Evolutionary conservation across 83 land plant species (phyloP), one percentile per base, ranked within the genome.

Genomic region (Thuja plicata): DNA sequence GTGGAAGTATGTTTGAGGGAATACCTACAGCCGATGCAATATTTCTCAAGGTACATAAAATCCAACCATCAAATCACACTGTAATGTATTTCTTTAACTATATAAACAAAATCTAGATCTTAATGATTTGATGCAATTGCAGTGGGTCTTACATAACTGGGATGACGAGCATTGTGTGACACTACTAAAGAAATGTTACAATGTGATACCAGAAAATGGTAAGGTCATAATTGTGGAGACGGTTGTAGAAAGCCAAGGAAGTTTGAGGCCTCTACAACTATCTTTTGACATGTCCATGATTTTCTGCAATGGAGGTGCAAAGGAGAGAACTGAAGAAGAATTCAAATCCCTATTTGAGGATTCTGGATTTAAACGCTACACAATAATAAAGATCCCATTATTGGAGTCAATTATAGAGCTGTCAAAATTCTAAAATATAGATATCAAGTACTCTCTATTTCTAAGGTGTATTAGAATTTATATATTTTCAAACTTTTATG

Each of bases 71-170:
- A 54, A 3, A 16, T 54, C 57, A 16, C 57, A 54, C 0, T 54
- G 0, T 54, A 54, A 54, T 13, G 13, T 12, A 54, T 3, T 3
- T 15, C 16, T 16, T 50, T 50, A 50, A 54, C n/a, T 78, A 24
- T 32, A 21, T 0, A 35, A 17, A 74, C 7, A 19, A 12, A 66
- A 70, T 38, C 41, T 52, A 70, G 55, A 5, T 60, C 30, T 10
- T 88, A 41, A 38, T 13, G 52, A 5, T 30, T 17, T 41, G 10
- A 43, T 43, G 54, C n/a, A 41, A 88, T 50, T 84, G 88, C 89
- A 96, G 96, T 90, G 91, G 93, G 92, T 93, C 38, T 89, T 92
- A 55, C 96, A 96, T 88, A 95, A 95, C 85, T 96, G 96, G 96
- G 92, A 94, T 43, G 95, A 95, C 43, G 92, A 91, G n/a, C 90